Evolutionary conservation across 2,329 filamentous ascomycete species (phyloP), one percentile per base, ranked within the genome.

Genomic region (Pyrenophora teres): DNA sequence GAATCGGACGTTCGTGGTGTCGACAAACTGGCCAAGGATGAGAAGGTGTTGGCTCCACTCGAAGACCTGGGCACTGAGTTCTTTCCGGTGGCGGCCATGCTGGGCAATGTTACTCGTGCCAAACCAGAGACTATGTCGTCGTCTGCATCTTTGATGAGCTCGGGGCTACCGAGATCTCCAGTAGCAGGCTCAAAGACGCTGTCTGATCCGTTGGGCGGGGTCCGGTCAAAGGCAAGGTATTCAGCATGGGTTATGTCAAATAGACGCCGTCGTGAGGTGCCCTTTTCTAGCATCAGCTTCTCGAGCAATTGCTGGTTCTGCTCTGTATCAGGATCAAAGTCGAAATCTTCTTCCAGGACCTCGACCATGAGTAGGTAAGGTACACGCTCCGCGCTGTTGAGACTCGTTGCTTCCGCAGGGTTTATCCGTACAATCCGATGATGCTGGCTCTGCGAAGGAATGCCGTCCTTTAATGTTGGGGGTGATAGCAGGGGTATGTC

Each of bases 381-480:
- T 38, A 94, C 90, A 69, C 92, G 89, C 71, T 94, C 89, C 4
- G 90, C 90, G 69, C 90, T 94, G 73, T 94, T 94, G 44, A 94
- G 76, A 47, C 92, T 90, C 0, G 90, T 93, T 5, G 90, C 87
- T 73, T 94, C 90, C 1, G 89, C 88, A 6, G 90, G 90, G 65
- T 92, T 94, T 42, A 94, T 80, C 32, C 90, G 84, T 39, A 94
- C 89, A 52, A 94, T 91, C 31, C 90, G 85, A 68, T 94, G 90
- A 70, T 94, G 90, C 47, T 83, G 84, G 66, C 89, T 92, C 67
- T 85, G 86, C 21, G 87, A 84, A 2, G 89, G 84, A n/a, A 84
- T 82, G 18, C 90, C 88, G 72, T 90, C 83, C 9, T 88, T 81
- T 41, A 93, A 74, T 0, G 86, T 87, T 0, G 89, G 87, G 13